Percentiles rank a stretch among this genome's conserved stretches.
These are phyloP conservation scores for Stemphylium vesicarium DNA, from an alignment of 2,329 filamentous ascomycete species.

Conservation along the genomic window DNA sequence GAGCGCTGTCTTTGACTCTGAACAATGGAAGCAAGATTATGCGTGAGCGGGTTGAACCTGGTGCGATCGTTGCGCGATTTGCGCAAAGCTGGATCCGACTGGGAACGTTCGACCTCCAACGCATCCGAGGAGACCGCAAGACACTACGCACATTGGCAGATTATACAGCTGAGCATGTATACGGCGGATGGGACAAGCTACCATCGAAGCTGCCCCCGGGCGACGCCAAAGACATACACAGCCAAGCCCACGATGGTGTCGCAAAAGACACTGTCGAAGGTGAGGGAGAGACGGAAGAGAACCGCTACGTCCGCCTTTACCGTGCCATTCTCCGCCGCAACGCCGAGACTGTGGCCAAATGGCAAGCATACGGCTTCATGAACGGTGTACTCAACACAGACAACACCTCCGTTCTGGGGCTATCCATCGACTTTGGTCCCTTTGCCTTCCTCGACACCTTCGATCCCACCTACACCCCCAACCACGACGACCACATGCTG, in stretches of 20 bases:
- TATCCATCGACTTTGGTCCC: slow-evolving; percentile 93
- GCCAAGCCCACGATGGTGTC: slow-evolving; percentile 57
- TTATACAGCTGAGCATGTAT: slow-evolving; percentile 87
- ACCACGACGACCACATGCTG: slow-evolving; percentile 89
- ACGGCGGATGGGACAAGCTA: slow-evolving; percentile 84
- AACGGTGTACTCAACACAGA: slow-evolving; percentile 98
- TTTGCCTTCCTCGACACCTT: slow-evolving; percentile 99
- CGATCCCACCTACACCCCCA: slow-evolving; percentile 91
- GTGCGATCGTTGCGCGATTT: slow-evolving; percentile 90
- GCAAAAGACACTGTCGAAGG: slow-evolving; percentile 69
- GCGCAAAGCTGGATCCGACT: slow-evolving; percentile 90
- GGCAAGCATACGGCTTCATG: slow-evolving; percentile 99
- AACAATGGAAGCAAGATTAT: slow-evolving; percentile 66
- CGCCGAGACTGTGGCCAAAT: slow-evolving; percentile 84
- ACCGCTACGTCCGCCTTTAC: slow-evolving; percentile 86
- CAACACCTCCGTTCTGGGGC: slow-evolving; percentile 88
- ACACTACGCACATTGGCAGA: slow-evolving; percentile 76
- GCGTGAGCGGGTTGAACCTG: slow-evolving; percentile 83
- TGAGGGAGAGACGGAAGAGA: slow-evolving; percentile 72
- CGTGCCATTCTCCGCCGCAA: slow-evolving; percentile 86
- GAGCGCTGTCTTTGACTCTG: slow-evolving; percentile 83
- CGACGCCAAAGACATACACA: slow-evolving; percentile 57
- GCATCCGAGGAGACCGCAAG: slow-evolving; percentile 77
- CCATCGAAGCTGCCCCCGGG: slow-evolving; percentile 62
- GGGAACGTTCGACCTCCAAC: slow-evolving; percentile 94